Percentiles rank a stretch among this genome's conserved stretches.
Evolutionary conservation across 129 eudicot species (phyloP).

Genomic region (Deinandra increscens): DNA sequence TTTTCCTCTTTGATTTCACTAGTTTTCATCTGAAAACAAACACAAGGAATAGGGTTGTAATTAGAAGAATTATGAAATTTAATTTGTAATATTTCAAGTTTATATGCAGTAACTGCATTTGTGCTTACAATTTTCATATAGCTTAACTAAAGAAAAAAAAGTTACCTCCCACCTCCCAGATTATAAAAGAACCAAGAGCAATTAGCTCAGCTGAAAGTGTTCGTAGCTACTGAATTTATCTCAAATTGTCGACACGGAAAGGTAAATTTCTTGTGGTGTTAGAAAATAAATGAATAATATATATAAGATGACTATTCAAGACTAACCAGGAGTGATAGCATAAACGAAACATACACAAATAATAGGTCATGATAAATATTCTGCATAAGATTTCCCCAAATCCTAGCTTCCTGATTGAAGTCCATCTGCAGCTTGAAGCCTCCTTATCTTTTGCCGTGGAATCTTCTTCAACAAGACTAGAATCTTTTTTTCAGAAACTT

Average conservation of each 20-base stretch:
- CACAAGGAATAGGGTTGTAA: too few relatives aligned
- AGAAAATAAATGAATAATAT: neutral
- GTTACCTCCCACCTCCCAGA: too few relatives aligned
- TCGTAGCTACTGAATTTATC: too few relatives aligned
- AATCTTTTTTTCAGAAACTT: conserved; percentile 37
- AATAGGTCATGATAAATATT: conserved; percentile 45
- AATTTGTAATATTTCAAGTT: too few relatives aligned
- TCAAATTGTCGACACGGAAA: neutral
- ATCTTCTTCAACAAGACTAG: conserved; percentile 18
- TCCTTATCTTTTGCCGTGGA: conserved; percentile 9
- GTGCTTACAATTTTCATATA: too few relatives aligned
- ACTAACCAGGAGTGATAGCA: neutral
- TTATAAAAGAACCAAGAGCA: too few relatives aligned
- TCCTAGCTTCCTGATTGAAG: conserved; percentile 40
- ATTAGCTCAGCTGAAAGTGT: too few relatives aligned
- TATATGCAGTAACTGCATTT: too few relatives aligned
- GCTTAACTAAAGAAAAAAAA: too few relatives aligned
- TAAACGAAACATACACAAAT: neutral
- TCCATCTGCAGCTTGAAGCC: conserved; percentile 18
- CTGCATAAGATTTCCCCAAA: conserved; percentile 54
- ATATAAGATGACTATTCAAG: neutral
- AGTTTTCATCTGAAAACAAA: too few relatives aligned
- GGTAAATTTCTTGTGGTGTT: neutral
- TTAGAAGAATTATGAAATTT: too few relatives aligned
- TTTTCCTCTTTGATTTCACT: too few relatives aligned